Evolutionary conservation across 495 filamentous ascomycete genomes (phyloP), one percentile per base, ranked within the genome.

Genomic region (Friedmanniomyces endolithicus): DNA sequence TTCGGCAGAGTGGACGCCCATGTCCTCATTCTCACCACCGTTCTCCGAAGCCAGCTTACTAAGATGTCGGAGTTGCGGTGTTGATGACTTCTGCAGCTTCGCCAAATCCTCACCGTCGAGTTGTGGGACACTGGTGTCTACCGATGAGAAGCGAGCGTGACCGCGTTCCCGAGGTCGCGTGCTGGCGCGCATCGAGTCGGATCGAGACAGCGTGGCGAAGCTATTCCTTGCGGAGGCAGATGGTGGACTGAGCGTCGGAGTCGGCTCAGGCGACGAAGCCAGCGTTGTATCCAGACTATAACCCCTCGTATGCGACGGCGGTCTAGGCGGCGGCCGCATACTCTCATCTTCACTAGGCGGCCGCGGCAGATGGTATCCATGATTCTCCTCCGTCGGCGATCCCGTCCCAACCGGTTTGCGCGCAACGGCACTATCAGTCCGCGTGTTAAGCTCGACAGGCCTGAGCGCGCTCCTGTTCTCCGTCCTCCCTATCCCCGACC

Each of bases 1-100:
- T 2, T 82, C 79, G 11, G 82, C 74, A 1, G 80, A 79, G 47
- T 76, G 81, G 39, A 96, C 81, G 44, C 81, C 74, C 59, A 96
- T 88, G 24, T 94, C 88, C 22, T 87, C 87, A 1, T 74, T 76
- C 20, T 83, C 79, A 1, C 79, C 79, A 1, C 79, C 82, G 31
- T 79, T 78, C 55, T 90, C 64, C 1, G 56, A 76, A 2, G 89
- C 89, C 58, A 96, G 76, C 60, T 82, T 85, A 1, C 92, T 97
- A 8, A 99, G 74, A 0, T 87, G 90, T 16, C 90, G 83, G 14
- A 99, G 77, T 65, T 97, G 86, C 53, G 84, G 82, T 1, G 89
- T 96, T 0, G 87, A 83, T 0, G 90, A 95, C 59, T 84, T 84
- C 25, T 88, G 80, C 16, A 96, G 75, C 23, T 76, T 84, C 61